Base-by-base conservation (phyloP, 345 rosid species). In the Heritiera littoralis region DNA sequence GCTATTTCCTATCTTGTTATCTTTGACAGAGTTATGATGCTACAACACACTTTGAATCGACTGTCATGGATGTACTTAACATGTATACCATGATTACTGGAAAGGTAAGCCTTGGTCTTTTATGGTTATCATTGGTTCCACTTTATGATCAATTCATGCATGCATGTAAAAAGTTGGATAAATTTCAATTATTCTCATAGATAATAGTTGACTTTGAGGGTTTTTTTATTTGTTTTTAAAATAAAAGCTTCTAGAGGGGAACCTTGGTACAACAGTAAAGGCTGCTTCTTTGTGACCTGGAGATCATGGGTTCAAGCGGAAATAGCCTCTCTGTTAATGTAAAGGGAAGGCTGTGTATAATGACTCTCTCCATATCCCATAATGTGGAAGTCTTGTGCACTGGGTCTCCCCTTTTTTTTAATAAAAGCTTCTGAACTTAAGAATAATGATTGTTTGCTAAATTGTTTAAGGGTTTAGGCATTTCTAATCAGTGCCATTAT, bases 81-180 rank as follows among this genome's bases (percentile, higher is more conserved):
- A 90, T 92, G 98, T 96, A 94, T 78, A 89, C 92, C 76, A n/a
- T 89, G 90, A 94, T 94, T 85, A 96, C 99, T 3, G 99, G 99
- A 85, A 96, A 96, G 98, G 99, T 94, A 85, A 78, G 78, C 32
- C 66, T 46, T 28, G 76, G 18, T 13, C 11, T 54, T 45, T 45
- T 64, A 48, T 0, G 28, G 15, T 49, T 77, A 20, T 60, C 30
- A 15, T 32, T 5, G 20, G 40, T 32, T 35, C 55, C 41, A 1
- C 12, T 70, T 20, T 49, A 13, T 28, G 74, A 70, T 18, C 58
- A 70, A 43, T 45, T 72, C 43, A 58, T 40, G 6, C 0, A 2
- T 5, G 43, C 43, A 40, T 40, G 43, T 3, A 40, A 40, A 40
- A 40, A 45, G 48, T 8, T 17, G 35, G 12, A 32, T 17, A 56